These are phyloP conservation scores for Talaromyces sp. DNA, from an alignment of 2,329 filamentous ascomycete species.

Conservation along the genomic window DNA sequence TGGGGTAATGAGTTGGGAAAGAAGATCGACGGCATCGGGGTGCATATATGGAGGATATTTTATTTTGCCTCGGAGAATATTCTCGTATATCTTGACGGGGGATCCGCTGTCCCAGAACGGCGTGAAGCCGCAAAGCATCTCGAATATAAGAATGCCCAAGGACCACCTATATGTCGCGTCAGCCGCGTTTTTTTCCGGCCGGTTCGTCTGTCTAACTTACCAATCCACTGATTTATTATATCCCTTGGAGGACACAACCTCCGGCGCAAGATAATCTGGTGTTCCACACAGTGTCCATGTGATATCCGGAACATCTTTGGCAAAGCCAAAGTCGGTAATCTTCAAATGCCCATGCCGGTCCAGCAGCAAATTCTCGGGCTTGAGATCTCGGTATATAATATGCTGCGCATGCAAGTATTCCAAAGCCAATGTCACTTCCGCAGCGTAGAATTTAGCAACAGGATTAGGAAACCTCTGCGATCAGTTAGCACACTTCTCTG, in stretches of 20 bases:
- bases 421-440: conserved; percentile 89
- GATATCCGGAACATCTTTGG: conserved; percentile 96
- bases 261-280: conserved; percentile 92
- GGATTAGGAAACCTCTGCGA: conserved; percentile 91
- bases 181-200: not conserved
- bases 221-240: conserved; percentile 99
- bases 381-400: conserved; percentile 96
- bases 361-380: conserved; percentile 87
- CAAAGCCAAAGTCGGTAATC: conserved; percentile 98
- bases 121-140: conserved; percentile 98
- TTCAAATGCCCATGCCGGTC: conserved; percentile 93
- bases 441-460: conserved; percentile 98
- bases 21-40: conserved; percentile 84
- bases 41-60: conserved; percentile 97
- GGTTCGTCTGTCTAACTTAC: conserved; percentile 50
- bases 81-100: conserved; percentile 99
- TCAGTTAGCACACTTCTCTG: conserved; percentile 8
- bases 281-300: conserved; percentile 98
- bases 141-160: conserved; percentile 94
- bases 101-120: conserved; percentile 98
- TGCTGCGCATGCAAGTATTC: conserved; percentile 93
- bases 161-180: conserved; percentile 70
- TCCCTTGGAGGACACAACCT: conserved; percentile 97
- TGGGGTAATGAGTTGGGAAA: conserved; percentile 87
- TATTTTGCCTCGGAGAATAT: conserved; percentile 90